A percentile compares a stretch with the other conserved stretches of the same genome.
Evolutionary conservation across 495 filamentous ascomycete genomes (phyloP).

Genomic region (Friedmanniomyces simplex): DNA sequence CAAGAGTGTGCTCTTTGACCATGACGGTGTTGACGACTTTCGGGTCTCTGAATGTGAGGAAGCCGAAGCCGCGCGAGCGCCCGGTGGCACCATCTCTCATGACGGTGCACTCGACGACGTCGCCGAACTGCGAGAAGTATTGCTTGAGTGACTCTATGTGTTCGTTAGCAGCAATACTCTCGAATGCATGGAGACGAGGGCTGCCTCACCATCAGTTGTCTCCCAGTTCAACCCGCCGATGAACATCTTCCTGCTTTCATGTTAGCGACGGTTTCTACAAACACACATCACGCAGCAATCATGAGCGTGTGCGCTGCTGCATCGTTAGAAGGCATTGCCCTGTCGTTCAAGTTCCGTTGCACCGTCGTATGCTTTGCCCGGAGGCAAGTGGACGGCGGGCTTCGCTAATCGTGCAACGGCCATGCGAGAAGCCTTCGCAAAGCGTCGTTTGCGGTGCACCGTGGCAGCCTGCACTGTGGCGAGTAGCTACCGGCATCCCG

Average conservation of each 20-base stretch:
- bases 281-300: neutral
- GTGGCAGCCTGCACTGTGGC: neutral
- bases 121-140: conserved; percentile 96
- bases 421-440: neutral
- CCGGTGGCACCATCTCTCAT: conserved; percentile 95
- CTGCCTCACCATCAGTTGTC: conserved; percentile 82
- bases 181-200: neutral
- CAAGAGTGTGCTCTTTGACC: conserved; percentile 97
- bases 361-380: no score
- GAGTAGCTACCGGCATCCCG: neutral
- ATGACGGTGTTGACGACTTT: conserved; percentile 98
- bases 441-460: neutral
- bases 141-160: conserved; percentile 83
- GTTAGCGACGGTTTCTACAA: conserved; percentile 16
- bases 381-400: neutral
- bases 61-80: conserved; percentile 90
- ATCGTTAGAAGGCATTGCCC: neutral
- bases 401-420: neutral
- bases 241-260: conserved; percentile 81
- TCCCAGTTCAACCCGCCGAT: conserved; percentile 99
- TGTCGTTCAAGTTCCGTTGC: neutral
- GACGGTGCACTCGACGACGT: conserved; percentile 94
- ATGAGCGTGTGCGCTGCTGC: conserved; percentile 2
- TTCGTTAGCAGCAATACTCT: conserved; percentile 10
- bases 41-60: conserved; percentile 93